Percentiles rank a stretch among this genome's conserved stretches.
Evolutionary conservation across 306 rosid species (phyloP).

Genomic region (Cotoneaster glaucophyllus): DNA sequence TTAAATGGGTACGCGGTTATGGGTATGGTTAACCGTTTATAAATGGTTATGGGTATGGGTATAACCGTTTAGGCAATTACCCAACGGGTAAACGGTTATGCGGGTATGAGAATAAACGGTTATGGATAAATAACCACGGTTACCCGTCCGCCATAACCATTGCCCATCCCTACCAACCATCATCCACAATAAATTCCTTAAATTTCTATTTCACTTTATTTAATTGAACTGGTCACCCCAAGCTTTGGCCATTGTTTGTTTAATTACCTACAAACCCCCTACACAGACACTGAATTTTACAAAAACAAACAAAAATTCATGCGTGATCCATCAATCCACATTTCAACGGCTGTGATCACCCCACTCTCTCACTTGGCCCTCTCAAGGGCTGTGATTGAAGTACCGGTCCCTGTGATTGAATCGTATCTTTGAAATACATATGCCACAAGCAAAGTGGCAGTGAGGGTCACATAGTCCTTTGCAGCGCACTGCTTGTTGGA

Average conservation of each 20-base stretch:
- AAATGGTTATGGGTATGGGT: no score
- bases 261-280: background rate
- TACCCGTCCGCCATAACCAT: no score
- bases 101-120: no score
- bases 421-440: conserved; percentile 59
- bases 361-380: conserved; percentile 34
- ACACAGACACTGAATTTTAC: background rate
- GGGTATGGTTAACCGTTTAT: no score
- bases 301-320: background rate
- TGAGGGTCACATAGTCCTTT: conserved; percentile 61
- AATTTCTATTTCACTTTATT: background rate
- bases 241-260: background rate
- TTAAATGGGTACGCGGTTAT: no score
- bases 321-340: background rate
- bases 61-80: no score
- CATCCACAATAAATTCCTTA: background rate
- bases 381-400: conserved; percentile 53
- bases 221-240: background rate
- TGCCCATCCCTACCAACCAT: background rate
- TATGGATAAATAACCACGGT: no score
- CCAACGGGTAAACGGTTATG: no score
- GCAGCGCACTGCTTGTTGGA: conserved; percentile 79
- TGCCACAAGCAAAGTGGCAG: conserved; percentile 55
- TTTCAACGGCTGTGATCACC: background rate
- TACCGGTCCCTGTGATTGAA: conserved; percentile 46